These are phyloP conservation scores for Venturia effusa DNA, from an alignment of 2,329 filamentous ascomycete species.

Conservation along the genomic window DNA sequence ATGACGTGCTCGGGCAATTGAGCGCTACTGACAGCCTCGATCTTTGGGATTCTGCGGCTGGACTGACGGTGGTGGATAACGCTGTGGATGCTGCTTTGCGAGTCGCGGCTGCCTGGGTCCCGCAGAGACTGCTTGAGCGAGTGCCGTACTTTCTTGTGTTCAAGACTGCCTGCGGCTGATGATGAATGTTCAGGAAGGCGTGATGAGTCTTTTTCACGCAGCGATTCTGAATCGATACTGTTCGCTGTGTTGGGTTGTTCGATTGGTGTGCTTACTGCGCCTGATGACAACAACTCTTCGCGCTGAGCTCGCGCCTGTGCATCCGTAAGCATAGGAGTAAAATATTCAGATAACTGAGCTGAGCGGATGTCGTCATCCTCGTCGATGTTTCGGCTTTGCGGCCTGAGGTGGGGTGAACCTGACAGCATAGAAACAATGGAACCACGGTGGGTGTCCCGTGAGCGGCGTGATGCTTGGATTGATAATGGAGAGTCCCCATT, in stretches of 20 bases:
- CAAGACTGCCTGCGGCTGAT: constrained; percentile 24
- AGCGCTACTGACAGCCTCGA: constrained; percentile 53
- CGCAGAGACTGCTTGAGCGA: constrained; percentile 84
- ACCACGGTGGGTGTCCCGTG: background rate
- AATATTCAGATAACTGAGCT: constrained; percentile 9
- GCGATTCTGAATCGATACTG: background rate
- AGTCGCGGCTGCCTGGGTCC: constrained; percentile 18
- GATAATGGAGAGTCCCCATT: background rate
- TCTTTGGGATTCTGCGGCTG: constrained; percentile 58
- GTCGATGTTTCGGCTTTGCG: constrained; percentile 17
- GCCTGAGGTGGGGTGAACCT: constrained; percentile 18
- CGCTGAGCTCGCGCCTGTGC: constrained; percentile 6
- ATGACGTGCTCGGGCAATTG: constrained; percentile 40
- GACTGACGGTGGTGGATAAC: constrained; percentile 40
- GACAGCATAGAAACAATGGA: constrained; percentile 1
- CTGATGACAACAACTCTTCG: background rate
- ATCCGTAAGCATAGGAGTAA: constrained; percentile 11
- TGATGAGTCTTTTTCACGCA: background rate
- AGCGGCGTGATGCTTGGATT: background rate
- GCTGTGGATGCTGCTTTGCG: constrained; percentile 42
- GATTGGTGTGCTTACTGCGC: background rate
- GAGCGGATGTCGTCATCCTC: constrained; percentile 17
- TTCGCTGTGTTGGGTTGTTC: constrained; percentile 3
- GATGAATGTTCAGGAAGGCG: constrained; percentile 8
- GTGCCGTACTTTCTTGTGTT: constrained; percentile 63